These are phyloP conservation scores for Myriangium duriaei DNA, from an alignment of 2,329 filamentous ascomycete genomes.

Conservation along the genomic window DNA sequence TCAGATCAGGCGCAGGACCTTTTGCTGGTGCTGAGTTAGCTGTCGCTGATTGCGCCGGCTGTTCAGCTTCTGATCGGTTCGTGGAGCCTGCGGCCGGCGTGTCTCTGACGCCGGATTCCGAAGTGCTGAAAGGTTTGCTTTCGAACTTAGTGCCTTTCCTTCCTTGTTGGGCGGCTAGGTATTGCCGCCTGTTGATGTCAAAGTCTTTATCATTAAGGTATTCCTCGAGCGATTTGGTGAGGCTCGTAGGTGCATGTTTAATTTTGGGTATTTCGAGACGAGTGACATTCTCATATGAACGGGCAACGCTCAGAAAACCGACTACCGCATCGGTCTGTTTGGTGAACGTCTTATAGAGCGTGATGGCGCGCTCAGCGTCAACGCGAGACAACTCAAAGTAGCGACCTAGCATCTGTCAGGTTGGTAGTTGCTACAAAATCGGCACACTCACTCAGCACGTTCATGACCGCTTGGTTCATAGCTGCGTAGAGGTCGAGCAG, in stretches of 20 bases:
- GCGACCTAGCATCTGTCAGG: conserved; percentile 49
- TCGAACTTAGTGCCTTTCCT: conserved; percentile 39
- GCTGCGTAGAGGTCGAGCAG: conserved; percentile 83
- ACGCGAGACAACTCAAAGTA: conserved; percentile 97
- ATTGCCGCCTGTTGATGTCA: conserved; percentile 83
- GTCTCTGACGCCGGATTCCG: conserved; percentile 11
- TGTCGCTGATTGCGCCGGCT: conserved; percentile 9
- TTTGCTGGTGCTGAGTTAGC: conserved; percentile 31
- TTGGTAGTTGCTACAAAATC: conserved; percentile 4
- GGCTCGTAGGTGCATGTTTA: conserved; percentile 88
- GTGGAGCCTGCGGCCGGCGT: conserved; percentile 21
- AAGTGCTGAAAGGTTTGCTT: conserved; percentile 25
- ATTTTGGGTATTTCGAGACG: conserved; percentile 90
- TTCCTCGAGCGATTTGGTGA: conserved; percentile 81
- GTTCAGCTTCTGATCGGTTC: conserved; percentile 24
- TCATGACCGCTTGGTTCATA: conserved; percentile 94
- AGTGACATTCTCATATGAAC: conserved; percentile 84
- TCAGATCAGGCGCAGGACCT: conserved; percentile 63
- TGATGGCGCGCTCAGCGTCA: conserved; percentile 82
- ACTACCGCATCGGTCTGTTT: conserved; percentile 89
- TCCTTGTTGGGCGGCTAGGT: conserved; percentile 73
- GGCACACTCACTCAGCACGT: conserved; percentile 67
- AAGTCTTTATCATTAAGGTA: conserved; percentile 93
- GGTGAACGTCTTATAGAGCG: conserved; percentile 85
- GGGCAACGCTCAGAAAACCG: conserved; percentile 72